Base-by-base conservation (phyloP, 208 protist genomes). In the Leishmania amazonensis region DNA sequence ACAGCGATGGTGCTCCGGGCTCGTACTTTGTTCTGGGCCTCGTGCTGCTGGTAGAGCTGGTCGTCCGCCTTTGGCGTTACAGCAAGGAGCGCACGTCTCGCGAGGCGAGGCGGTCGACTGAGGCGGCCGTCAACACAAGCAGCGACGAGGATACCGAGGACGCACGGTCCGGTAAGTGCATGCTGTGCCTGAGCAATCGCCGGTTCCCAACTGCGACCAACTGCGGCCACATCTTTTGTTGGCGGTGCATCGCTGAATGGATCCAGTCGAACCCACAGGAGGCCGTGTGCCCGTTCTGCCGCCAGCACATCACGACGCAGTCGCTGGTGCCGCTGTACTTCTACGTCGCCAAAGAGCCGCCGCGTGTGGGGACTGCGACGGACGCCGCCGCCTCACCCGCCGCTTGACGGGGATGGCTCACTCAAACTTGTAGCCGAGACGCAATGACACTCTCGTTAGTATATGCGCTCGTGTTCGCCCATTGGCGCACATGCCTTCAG, bases 191-290 rank as follows among this genome's bases (percentile, higher is more conserved):
- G 13, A 85, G 92, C 67, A 86, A 91, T 65, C 87, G 93, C 74
- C 95, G 91, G 83, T 90, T 85, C 47, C 93, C 95, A 13, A 95
- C 95, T 8, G 90, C 91, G 45, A 96, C 93, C 8, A 88, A 87
- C 70, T 97, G 95, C 75, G 95, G 95, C 4, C 95, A 97, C 78
- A 88, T 96, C 13, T 97, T 96, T 79, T 97, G 95, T 83, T 97
- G 95, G 93, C 81, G 85, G n/a, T 97, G 95, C 80, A 91, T 96
- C 51, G 86, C 91, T 38, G 93, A 95, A 83, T 96, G 92, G 91
- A 96, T 96, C 75, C 92, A 88, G 72, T 92, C 91, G n/a, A 95
- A 93, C 75, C 87, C 93, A 24, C 83, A 89, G 21, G 90, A 95
- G 45, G 93, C 93, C 1, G 83, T 93, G 4, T 97, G 95, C 71